These are phyloP conservation scores for Coniochaeta pulveracea DNA, from an alignment of 2,329 filamentous ascomycete species.

Conservation along the genomic window DNA sequence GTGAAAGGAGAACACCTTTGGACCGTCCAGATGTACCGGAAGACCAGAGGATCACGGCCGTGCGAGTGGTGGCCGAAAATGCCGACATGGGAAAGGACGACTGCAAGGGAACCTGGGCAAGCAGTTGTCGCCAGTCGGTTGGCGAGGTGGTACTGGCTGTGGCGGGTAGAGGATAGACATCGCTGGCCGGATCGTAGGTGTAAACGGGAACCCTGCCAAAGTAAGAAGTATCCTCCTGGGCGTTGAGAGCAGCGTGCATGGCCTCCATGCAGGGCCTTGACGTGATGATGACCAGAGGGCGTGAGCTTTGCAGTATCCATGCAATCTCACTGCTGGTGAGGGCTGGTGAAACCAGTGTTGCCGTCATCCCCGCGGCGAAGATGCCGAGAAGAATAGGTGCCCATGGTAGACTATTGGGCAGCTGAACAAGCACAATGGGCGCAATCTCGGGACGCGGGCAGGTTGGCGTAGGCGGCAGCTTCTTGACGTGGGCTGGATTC, in stretches of 20 bases:
- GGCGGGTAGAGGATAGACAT: conserved; percentile 18
- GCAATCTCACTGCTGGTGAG: conserved; percentile 25
- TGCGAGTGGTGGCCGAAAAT: conserved; percentile 49
- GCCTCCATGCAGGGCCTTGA: conserved; percentile 17
- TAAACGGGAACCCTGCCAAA: conserved; percentile 45
- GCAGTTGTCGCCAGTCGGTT: conserved; percentile 49
- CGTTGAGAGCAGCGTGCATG: conserved; percentile 21
- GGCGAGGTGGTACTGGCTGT: not conserved
- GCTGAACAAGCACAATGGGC: conserved; percentile 28
- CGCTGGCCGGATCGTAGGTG: conserved; percentile 29
- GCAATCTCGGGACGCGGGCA: conserved; percentile 25
- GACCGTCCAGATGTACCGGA: conserved; percentile 62
- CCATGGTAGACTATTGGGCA: conserved; percentile 29
- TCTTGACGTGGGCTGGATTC: conserved; percentile 19
- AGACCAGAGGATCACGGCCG: conserved; percentile 32
- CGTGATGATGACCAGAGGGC: conserved; percentile 25
- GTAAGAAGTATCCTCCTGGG: conserved; percentile 20
- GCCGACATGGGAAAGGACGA: conserved; percentile 25
- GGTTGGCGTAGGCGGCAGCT: conserved; percentile 25
- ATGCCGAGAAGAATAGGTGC: conserved; percentile 22
- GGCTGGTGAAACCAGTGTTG: conserved; percentile 26
- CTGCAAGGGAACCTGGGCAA: conserved; percentile 40
- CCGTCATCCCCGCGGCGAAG: conserved; percentile 27
- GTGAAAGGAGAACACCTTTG: conserved; percentile 64
- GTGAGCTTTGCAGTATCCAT: conserved; percentile 29